These are phyloP conservation scores for Hawksworthiomyces lignivorus DNA, from an alignment of 2,329 filamentous ascomycete species.

Conservation along the genomic window DNA sequence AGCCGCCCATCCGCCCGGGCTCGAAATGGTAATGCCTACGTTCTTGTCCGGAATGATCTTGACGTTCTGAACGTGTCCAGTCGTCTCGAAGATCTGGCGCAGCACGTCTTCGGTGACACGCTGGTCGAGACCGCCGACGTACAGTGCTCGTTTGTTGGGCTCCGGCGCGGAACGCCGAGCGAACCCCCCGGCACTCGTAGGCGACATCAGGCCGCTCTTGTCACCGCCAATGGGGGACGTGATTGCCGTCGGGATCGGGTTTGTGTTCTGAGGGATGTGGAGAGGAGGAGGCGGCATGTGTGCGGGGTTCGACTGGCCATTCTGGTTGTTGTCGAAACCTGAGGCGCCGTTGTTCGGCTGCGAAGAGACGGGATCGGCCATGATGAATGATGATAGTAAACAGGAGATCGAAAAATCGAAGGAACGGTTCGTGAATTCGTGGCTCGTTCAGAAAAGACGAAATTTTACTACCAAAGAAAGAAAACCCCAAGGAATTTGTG, in stretches of 20 bases:
- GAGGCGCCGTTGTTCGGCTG: conserved; percentile 63
- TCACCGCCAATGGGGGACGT: conserved; percentile 75
- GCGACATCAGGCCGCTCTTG: conserved; percentile 66
- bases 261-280: conserved; percentile 93
- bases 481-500: too few species aligned
- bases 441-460: too few species aligned
- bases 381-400: conserved; percentile 34
- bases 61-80: conserved; percentile 94
- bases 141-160: conserved; percentile 95
- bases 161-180: conserved; percentile 88
- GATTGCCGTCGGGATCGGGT: conserved; percentile 87
- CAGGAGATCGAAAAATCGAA: too few species aligned
- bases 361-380: conserved; percentile 72
- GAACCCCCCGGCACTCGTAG: conserved; percentile 71
- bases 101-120: conserved; percentile 93
- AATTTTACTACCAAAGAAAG: too few species aligned
- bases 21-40: conserved; percentile 52
- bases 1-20: too few species aligned
- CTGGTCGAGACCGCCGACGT: conserved; percentile 90
- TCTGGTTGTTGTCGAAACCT: conserved; percentile 70
- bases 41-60: conserved; percentile 99
- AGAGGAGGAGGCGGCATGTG: conserved; percentile 89
- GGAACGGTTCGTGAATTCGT: conserved; percentile 6
- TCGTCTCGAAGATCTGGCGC: conserved; percentile 97
- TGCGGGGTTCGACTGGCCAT: conserved; percentile 58